Percentiles rank a stretch among this genome's conserved stretches.
Conservation (phyloP, 768 basidiomycete species). For the Xerocomus brunneocitrinus region DNA sequence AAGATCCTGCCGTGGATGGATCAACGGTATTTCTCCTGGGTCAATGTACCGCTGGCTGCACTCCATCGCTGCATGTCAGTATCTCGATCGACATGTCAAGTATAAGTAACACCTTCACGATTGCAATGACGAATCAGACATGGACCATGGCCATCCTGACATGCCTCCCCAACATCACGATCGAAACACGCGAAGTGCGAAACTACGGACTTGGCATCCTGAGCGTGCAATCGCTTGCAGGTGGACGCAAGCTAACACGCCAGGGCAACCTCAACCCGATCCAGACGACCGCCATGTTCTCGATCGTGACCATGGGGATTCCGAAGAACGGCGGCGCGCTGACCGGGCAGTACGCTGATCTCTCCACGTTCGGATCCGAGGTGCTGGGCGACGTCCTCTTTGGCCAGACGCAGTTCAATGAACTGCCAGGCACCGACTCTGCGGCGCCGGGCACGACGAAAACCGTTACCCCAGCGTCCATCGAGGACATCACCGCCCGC, state of each 20-base stretch:
- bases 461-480: conserved; percentile 6
- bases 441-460: background rate
- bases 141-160: conserved; percentile 22
- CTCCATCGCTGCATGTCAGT: background rate
- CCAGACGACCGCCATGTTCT: conserved; percentile 24
- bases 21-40: conserved; percentile 21
- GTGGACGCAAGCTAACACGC: conserved; percentile 5
- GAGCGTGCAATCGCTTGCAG: conserved; percentile 15
- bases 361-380: conserved; percentile 10
- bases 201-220: conserved; percentile 17
- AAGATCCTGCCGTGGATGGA: conserved; percentile 13
- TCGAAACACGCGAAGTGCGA: conserved; percentile 28
- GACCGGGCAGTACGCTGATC: background rate
- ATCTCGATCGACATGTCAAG: conserved; percentile 12
- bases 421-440: conserved; percentile 1
- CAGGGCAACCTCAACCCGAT: conserved; percentile 24
- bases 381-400: conserved; percentile 20
- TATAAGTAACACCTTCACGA: conserved; percentile 8
- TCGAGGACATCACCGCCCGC: conserved; percentile 12
- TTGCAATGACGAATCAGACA: conserved; percentile 12
- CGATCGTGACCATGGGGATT: conserved; percentile 15
- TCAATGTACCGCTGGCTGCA: conserved; percentile 21
- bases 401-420: conserved; percentile 12
- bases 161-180: conserved; percentile 19
- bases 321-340: background rate